A percentile compares a stretch with the other conserved stretches of the same genome.
Evolutionary conservation across 441 rosid species (phyloP).

Genomic region (Arabidopsis lyrata): DNA sequence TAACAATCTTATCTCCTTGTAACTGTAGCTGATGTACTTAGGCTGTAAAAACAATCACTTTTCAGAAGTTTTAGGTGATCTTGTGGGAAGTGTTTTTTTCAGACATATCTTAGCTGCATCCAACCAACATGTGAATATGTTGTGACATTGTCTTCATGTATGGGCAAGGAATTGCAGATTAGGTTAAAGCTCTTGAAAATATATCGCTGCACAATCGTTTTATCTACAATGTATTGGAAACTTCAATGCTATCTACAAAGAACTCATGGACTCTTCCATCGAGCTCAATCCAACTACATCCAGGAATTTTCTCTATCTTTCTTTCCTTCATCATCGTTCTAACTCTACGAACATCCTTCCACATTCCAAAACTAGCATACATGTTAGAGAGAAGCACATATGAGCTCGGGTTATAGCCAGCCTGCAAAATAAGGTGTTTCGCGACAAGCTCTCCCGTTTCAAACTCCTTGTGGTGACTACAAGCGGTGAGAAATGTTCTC

Average conservation of each 20-base stretch:
- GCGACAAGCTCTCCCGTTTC: slow-evolving; percentile 59
- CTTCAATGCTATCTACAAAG: slow-evolving; percentile 46
- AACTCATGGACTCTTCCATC: slow-evolving; percentile 77
- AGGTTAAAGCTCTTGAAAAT: neutral
- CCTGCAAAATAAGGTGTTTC: slow-evolving; percentile 48
- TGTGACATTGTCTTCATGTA: slow-evolving; percentile 28
- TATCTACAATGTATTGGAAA: slow-evolving; percentile 39
- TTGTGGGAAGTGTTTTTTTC: slow-evolving; percentile 24
- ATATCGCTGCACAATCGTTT: slow-evolving; percentile 18
- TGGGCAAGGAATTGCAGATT: slow-evolving; percentile 13
- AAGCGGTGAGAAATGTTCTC: slow-evolving; percentile 65
- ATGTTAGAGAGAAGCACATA: slow-evolving; percentile 62
- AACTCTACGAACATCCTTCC: slow-evolving; percentile 56
- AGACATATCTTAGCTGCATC: slow-evolving; percentile 5
- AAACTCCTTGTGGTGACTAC: slow-evolving; percentile 55
- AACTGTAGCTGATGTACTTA: slow-evolving; percentile 43
- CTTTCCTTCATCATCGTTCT: slow-evolving; percentile 63
- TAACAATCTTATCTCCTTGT: slow-evolving; percentile 37
- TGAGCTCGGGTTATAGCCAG: slow-evolving; percentile 57
- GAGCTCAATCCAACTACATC: slow-evolving; percentile 75
- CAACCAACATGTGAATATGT: slow-evolving; percentile 23
- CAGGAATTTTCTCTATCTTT: slow-evolving; percentile 58
- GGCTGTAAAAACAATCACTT: slow-evolving; percentile 39
- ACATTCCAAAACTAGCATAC: slow-evolving; percentile 66
- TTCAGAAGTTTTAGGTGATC: slow-evolving; percentile 19